These are phyloP conservation scores for Aspergillus sp. DNA, from an alignment of 2,329 filamentous ascomycete genomes.

Conservation along the genomic window DNA sequence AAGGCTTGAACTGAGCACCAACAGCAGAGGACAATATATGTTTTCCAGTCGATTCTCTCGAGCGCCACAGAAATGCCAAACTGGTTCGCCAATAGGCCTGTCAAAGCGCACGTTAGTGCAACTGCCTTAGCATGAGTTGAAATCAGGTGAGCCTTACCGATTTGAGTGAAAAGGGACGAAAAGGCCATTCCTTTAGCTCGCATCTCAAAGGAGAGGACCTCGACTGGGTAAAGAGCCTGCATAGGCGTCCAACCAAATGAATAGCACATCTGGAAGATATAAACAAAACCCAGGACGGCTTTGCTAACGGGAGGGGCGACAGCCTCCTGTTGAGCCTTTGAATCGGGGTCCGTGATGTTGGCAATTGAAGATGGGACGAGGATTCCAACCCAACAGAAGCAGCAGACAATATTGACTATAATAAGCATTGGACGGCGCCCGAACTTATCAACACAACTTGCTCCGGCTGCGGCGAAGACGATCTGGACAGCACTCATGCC, in stretches of 20 bases:
- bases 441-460: conserved; percentile 46
- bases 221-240: conserved; percentile 44
- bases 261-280: conserved; percentile 49
- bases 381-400: no score
- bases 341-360: conserved; percentile 13
- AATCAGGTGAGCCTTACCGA: conserved; percentile 17
- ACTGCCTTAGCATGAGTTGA: conserved; percentile 37
- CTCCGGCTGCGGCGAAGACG: conserved; percentile 46
- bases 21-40: conserved; percentile 42
- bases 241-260: conserved; percentile 40
- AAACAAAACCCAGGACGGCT: conserved; percentile 31
- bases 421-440: conserved; percentile 51
- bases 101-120: no score
- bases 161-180: conserved; percentile 36
- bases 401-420: conserved; percentile 40
- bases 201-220: conserved; percentile 46
- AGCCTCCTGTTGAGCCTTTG: conserved; percentile 19
- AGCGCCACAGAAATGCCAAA: conserved; percentile 41
- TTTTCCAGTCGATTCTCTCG: conserved; percentile 44
- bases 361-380: conserved; percentile 41
- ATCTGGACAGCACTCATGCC: conserved; percentile 48
- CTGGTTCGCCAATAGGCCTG: conserved; percentile 39
- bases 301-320: conserved; percentile 30
- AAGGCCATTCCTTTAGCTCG: conserved; percentile 50
- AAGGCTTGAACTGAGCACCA: conserved; percentile 21